A percentile compares a stretch with the other conserved stretches of the same genome.
These are phyloP conservation scores for Pistacia atlantica DNA, from an alignment of 345 rosid genomes.

Conservation along the genomic window DNA sequence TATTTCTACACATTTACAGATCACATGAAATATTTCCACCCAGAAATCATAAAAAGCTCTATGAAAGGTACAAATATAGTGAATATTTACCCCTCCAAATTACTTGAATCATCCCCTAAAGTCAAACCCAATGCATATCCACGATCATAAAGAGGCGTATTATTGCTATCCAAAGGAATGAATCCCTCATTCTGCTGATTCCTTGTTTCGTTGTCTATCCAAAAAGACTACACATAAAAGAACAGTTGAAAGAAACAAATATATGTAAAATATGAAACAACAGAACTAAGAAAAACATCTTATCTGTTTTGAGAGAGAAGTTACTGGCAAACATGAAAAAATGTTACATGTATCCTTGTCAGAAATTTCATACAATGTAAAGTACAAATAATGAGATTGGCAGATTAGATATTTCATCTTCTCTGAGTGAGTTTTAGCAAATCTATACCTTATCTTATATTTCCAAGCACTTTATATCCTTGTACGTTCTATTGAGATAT, in stretches of 20 bases:
- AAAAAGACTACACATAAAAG: constrained; percentile 68
- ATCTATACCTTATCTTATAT: neutral
- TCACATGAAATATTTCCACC: neutral
- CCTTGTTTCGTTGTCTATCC: constrained; percentile 73
- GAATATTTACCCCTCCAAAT: constrained; percentile 63
- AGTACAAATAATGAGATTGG: neutral
- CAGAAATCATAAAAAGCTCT: constrained; percentile 2
- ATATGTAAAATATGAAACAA: neutral
- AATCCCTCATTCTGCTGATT: constrained; percentile 33
- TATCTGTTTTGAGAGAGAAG: neutral
- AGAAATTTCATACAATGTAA: neutral
- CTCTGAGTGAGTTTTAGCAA: neutral
- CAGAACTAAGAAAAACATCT: neutral
- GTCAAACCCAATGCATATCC: constrained; percentile 79
- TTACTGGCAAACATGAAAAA: neutral
- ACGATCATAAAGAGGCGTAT: constrained; percentile 90
- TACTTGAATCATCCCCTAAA: constrained; percentile 60
- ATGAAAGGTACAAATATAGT: neutral
- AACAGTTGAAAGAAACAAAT: constrained; percentile 22
- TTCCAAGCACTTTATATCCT: neutral
- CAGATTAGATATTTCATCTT: neutral
- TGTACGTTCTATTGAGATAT: neutral
- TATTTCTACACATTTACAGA: neutral
- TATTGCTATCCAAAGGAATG: constrained; percentile 47
- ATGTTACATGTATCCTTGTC: neutral